These are phyloP conservation scores for Manihot esculenta DNA, from an alignment of 441 rosid genomes.

Conservation along the genomic window DNA sequence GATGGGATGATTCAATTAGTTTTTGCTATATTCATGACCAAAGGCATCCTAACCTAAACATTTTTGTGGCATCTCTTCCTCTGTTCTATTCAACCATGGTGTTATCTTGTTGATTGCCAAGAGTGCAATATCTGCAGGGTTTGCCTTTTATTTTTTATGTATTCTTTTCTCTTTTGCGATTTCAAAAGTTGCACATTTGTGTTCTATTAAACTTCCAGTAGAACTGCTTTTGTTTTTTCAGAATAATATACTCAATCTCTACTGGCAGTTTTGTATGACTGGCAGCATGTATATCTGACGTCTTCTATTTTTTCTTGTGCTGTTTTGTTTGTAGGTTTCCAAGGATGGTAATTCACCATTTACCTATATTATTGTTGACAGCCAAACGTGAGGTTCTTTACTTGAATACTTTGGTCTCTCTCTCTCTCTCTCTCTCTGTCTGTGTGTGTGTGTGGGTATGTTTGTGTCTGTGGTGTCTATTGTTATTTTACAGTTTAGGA, in stretches of 20 bases:
- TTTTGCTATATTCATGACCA: neutral
- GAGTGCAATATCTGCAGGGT: neutral
- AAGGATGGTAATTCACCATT: conserved; percentile 84
- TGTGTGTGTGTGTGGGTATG: no score
- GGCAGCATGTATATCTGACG: neutral
- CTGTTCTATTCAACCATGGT: neutral
- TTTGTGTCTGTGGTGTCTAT: no score
- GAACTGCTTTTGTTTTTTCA: neutral
- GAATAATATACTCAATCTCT: neutral
- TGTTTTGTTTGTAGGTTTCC: conserved; percentile 50
- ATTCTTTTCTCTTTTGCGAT: neutral
- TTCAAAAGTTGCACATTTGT: neutral
- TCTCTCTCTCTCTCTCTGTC: neutral
- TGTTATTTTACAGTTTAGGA: neutral
- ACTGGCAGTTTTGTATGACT: conserved; percentile 12
- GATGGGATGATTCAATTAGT: neutral
- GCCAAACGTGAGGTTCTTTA: conserved; percentile 56
- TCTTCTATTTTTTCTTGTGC: conserved; percentile 8
- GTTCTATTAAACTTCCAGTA: neutral
- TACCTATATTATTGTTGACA: conserved; percentile 76
- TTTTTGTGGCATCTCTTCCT: neutral
- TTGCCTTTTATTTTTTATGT: neutral
- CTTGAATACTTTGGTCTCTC: conserved; percentile 10
- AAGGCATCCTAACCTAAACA: neutral
- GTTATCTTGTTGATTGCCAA: neutral